These are phyloP conservation scores for Sextonia rubra DNA, from an alignment of 164 flowering plant genomes.

Conservation along the genomic window DNA sequence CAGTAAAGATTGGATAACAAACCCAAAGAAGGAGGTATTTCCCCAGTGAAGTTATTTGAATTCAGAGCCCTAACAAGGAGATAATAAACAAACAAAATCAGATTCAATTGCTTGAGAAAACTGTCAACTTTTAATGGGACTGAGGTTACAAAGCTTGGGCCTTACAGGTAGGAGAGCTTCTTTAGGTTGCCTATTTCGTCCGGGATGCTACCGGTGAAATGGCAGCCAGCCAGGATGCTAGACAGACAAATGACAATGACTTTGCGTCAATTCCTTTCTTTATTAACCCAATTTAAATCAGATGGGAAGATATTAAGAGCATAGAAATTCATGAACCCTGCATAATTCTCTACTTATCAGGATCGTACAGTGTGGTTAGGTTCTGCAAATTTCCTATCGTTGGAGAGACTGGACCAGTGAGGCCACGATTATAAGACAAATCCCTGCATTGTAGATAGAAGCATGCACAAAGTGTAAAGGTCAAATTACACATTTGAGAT, in stretches of 20 bases:
- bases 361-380: slow-evolving; percentile 59
- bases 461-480: neutral
- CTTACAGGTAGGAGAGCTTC: slow-evolving; percentile 75
- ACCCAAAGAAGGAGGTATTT: slow-evolving; percentile 75
- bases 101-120: neutral
- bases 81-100: neutral
- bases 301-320: too few species aligned
- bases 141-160: too few species aligned
- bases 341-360: neutral
- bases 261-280: neutral
- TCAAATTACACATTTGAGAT: neutral
- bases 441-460: slow-evolving; percentile 44
- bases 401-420: slow-evolving; percentile 62
- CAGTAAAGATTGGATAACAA: slow-evolving; percentile 68
- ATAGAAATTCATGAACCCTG: neutral
- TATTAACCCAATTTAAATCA: neutral
- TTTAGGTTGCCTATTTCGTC: slow-evolving; percentile 63
- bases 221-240: slow-evolving; percentile 78
- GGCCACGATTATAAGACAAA: slow-evolving; percentile 63
- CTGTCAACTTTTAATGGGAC: neutral
- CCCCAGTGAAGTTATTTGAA: slow-evolving; percentile 68
- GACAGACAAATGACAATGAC: neutral
- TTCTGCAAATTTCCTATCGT: slow-evolving; percentile 54
- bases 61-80: slow-evolving; percentile 65
- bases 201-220: slow-evolving; percentile 77